Conservation (phyloP, 257 asterid species). For the Solanum microdontum region DNA sequence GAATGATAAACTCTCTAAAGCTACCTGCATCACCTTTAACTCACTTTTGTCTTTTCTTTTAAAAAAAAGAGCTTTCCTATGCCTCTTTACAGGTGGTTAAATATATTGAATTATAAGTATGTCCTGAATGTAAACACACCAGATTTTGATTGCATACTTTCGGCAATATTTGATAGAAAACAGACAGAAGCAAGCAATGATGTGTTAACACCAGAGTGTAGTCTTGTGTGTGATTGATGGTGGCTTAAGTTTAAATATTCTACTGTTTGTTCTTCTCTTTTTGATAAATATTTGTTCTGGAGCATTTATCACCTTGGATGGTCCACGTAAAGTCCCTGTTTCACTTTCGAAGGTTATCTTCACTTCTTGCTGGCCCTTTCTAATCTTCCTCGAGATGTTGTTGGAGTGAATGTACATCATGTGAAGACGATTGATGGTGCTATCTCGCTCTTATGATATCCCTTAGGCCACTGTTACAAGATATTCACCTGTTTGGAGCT, state of each 20-base stretch:
- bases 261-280: background rate
- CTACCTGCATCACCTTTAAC: background rate
- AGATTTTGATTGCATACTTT: background rate
- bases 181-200: background rate
- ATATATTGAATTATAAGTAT: background rate
- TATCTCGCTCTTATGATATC: background rate
- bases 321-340: background rate
- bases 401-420: background rate
- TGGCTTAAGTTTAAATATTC: background rate
- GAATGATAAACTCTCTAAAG: background rate
- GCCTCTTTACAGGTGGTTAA: background rate
- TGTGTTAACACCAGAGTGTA: background rate
- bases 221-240: background rate
- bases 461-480: background rate
- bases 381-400: background rate
- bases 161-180: background rate
- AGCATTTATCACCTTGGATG: background rate
- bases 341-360: background rate
- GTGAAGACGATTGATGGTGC: background rate
- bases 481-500: background rate
- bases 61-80: background rate
- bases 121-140: background rate
- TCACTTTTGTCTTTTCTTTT: too few relatives aligned
- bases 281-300: background rate
- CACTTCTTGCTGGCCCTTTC: background rate